Percentiles rank a stretch among this genome's conserved stretches.
These are phyloP conservation scores for Leccinum variicolor DNA, from an alignment of 768 basidiomycete genomes.

Conservation along the genomic window DNA sequence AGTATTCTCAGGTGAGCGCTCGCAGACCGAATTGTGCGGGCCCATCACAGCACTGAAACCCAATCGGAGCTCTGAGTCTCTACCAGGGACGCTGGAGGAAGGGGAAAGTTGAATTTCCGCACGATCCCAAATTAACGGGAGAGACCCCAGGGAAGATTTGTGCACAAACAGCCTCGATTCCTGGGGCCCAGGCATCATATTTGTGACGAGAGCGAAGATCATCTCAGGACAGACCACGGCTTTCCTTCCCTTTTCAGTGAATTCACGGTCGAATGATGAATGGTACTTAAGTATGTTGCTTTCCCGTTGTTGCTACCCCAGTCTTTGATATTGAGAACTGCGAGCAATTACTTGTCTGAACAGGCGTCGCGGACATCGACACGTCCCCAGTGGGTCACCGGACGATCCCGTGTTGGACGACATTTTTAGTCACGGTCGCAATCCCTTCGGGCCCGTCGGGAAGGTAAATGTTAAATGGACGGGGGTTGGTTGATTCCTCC, in stretches of 20 bases:
- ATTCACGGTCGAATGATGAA: background rate
- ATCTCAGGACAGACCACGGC: background rate
- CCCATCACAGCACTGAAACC: background rate
- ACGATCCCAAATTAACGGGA: background rate
- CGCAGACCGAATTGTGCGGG: background rate
- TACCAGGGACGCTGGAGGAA: background rate
- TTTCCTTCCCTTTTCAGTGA: background rate
- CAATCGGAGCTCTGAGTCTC: background rate
- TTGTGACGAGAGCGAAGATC: no score
- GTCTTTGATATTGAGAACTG: background rate
- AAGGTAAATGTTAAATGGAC: background rate
- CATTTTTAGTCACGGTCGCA: background rate
- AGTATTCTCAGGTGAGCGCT: background rate
- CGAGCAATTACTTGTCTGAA: background rate
- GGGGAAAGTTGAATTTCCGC: background rate
- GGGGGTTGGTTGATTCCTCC: background rate
- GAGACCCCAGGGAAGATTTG: background rate
- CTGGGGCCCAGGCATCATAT: no score
- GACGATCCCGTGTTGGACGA: background rate
- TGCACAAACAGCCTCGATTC: no score
- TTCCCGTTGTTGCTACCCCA: background rate
- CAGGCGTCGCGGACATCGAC: background rate
- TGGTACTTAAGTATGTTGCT: no score
- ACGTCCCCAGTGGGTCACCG: background rate
- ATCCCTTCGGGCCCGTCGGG: background rate